These are phyloP conservation scores for Gremmenia infestans DNA, from an alignment of 2,329 filamentous ascomycete species.

Conservation along the genomic window DNA sequence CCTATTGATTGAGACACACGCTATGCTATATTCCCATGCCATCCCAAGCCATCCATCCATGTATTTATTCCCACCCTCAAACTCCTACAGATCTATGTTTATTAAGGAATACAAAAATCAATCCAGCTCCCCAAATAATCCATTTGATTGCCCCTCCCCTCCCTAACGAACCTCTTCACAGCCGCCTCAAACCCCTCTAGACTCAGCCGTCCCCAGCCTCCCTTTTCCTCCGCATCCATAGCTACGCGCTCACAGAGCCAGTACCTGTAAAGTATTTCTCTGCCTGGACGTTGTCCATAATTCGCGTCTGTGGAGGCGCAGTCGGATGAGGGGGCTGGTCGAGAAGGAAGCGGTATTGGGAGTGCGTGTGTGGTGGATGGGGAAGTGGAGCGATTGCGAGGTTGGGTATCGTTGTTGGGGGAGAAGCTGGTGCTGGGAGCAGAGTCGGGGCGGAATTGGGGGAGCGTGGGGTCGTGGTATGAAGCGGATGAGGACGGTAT, in stretches of 20 bases:
- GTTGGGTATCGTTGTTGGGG: conserved; percentile 12
- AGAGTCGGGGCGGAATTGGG: conserved; percentile 61
- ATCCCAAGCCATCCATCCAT: no score
- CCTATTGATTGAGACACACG: no score
- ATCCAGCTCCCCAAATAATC: conserved; percentile 90
- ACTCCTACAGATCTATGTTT: conserved; percentile 9
- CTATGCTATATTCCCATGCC: no score
- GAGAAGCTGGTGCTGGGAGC: conserved; percentile 24
- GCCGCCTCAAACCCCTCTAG: conserved; percentile 75
- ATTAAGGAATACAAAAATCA: conserved; percentile 64
- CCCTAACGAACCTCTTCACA: conserved; percentile 50
- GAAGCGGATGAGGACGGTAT: conserved; percentile 3
- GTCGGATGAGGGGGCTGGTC: background rate
- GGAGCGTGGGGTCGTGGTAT: conserved; percentile 55
- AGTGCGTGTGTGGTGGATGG: no score
- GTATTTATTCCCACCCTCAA: background rate
- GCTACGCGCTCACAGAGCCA: conserved; percentile 21
- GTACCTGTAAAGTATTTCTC: conserved; percentile 18
- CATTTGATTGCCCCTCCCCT: conserved; percentile 57
- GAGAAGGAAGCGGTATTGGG: background rate
- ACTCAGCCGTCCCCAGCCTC: conserved; percentile 74
- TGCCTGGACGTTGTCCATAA: conserved; percentile 1
- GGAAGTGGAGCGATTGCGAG: conserved; percentile 7
- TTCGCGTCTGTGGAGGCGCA: background rate
- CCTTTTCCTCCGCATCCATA: conserved; percentile 61